Evolutionary conservation across 108 stramenopile genomes (phyloP).

Genomic region (Pseudonitzschia multiseries): DNA sequence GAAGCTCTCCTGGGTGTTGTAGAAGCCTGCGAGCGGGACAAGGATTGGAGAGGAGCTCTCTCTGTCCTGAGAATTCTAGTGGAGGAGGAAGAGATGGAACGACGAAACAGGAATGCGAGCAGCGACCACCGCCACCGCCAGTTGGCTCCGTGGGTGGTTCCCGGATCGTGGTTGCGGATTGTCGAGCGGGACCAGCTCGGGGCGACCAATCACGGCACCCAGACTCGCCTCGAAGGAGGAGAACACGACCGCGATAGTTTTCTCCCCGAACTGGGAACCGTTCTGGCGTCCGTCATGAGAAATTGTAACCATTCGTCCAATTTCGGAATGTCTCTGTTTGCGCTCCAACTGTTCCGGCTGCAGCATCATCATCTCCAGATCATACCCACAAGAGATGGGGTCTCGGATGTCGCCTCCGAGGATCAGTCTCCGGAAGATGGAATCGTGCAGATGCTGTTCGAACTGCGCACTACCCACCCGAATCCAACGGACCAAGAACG

Average conservation of each 20-base stretch:
- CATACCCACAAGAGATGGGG: too few species aligned
- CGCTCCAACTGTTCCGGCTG: constrained; percentile 32
- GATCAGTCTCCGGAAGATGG: constrained; percentile 6
- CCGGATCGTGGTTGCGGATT: constrained; percentile 15
- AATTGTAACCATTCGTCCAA: constrained; percentile 60
- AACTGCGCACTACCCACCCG: not conserved
- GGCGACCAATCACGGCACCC: too few species aligned
- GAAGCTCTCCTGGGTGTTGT: constrained; percentile 60
- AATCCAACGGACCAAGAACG: not conserved
- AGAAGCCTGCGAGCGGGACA: constrained; percentile 63
- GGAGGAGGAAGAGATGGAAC: constrained; percentile 18
- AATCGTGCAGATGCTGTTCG: constrained; percentile 13
- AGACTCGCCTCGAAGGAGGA: too few species aligned
- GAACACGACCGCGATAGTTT: not conserved
- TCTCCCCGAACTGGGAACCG: constrained; percentile 15
- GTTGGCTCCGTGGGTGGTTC: constrained; percentile 36
- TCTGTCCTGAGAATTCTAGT: constrained; percentile 39
- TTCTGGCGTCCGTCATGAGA: constrained; percentile 32
- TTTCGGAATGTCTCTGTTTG: constrained; percentile 58
- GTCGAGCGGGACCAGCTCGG: constrained; percentile 1
- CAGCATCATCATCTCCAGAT: not conserved
- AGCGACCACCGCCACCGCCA: too few species aligned
- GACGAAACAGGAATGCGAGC: not conserved
- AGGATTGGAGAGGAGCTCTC: constrained; percentile 53
- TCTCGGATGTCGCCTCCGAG: not conserved